Conservation (phyloP, 2,329 filamentous ascomycete species). For the Stemphylium lycopersici region DNA sequence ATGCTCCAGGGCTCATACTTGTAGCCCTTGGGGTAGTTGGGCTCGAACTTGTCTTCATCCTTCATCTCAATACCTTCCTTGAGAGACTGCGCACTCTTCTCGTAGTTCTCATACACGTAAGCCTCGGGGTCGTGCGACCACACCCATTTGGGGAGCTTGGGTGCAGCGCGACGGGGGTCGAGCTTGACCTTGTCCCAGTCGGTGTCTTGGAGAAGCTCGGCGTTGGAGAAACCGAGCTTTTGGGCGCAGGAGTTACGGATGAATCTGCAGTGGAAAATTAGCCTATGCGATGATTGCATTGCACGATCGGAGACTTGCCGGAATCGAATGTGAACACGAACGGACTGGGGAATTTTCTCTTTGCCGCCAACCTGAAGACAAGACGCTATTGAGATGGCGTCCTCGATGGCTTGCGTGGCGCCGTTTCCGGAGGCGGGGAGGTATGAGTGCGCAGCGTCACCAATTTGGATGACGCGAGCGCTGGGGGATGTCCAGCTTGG, state of each 20-base stretch:
- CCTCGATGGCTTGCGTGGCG: slow-evolving; percentile 57
- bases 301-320: slow-evolving; percentile 35
- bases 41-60: slow-evolving; percentile 50
- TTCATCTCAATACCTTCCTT: slow-evolving; percentile 51
- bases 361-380: slow-evolving; percentile 55
- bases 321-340: slow-evolving; percentile 51
- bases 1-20: slow-evolving; percentile 52
- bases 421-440: slow-evolving; percentile 55
- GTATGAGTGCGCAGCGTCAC: slow-evolving; percentile 55
- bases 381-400: slow-evolving; percentile 54
- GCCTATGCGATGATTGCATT: neutral
- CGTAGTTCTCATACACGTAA: slow-evolving; percentile 54
- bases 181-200: slow-evolving; percentile 57
- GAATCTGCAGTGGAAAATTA: slow-evolving; percentile 41
- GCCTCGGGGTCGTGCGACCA: slow-evolving; percentile 54
- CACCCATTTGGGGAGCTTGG: slow-evolving; percentile 56
- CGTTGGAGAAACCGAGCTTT: slow-evolving; percentile 56
- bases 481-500: slow-evolving; percentile 53
- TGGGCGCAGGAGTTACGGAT: slow-evolving; percentile 57
- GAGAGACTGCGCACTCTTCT: slow-evolving; percentile 50
- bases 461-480: slow-evolving; percentile 53
- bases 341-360: slow-evolving; percentile 46
- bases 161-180: slow-evolving; percentile 52
- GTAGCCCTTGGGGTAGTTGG: slow-evolving; percentile 55
- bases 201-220: slow-evolving; percentile 56